These are phyloP conservation scores for Trichoderma asperelloides DNA, from an alignment of 495 filamentous ascomycete species.

Conservation along the genomic window DNA sequence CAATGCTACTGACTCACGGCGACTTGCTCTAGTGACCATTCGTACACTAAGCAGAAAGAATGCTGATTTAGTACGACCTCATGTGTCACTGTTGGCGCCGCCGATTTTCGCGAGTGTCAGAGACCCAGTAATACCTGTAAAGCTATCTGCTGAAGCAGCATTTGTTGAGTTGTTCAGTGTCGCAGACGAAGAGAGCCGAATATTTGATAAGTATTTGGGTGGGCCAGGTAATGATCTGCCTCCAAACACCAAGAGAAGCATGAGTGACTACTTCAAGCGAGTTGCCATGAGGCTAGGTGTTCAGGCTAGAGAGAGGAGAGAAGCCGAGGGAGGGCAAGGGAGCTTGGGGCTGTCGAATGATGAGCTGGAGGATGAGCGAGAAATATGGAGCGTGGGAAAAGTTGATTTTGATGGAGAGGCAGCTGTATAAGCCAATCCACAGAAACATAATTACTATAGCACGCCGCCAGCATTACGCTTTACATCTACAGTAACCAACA, in stretches of 20 bases:
- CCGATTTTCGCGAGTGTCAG: slow-evolving; percentile 85
- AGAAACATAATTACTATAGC: background rate
- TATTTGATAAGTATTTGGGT: slow-evolving; percentile 85
- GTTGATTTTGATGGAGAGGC: slow-evolving; percentile 65
- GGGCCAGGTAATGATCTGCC: slow-evolving; percentile 40
- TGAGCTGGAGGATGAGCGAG: slow-evolving; percentile 86
- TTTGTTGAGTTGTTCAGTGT: slow-evolving; percentile 93
- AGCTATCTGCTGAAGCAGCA: slow-evolving; percentile 87
- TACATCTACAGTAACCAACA: too few species aligned
- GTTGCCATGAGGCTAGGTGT: slow-evolving; percentile 71
- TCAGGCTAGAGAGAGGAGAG: slow-evolving; percentile 77
- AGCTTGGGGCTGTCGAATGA: slow-evolving; percentile 78
- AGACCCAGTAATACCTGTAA: slow-evolving; percentile 91
- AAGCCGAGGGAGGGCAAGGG: slow-evolving; percentile 83
- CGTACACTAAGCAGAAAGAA: slow-evolving; percentile 73
- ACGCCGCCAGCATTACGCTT: too few species aligned
- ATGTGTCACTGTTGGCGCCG: slow-evolving; percentile 66
- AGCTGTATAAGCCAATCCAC: background rate
- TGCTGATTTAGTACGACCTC: slow-evolving; percentile 66
- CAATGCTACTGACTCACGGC: slow-evolving; percentile 68
- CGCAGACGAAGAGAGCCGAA: slow-evolving; percentile 70
- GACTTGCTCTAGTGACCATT: slow-evolving; percentile 79
- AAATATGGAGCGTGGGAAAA: slow-evolving; percentile 91
- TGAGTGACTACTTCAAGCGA: slow-evolving; percentile 96
- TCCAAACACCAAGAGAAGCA: slow-evolving; percentile 70